A percentile compares a stretch with the other conserved stretches of the same genome.
Conservation (phyloP, 352 stramenopile species). For the Globisporangium cystogenes region DNA sequence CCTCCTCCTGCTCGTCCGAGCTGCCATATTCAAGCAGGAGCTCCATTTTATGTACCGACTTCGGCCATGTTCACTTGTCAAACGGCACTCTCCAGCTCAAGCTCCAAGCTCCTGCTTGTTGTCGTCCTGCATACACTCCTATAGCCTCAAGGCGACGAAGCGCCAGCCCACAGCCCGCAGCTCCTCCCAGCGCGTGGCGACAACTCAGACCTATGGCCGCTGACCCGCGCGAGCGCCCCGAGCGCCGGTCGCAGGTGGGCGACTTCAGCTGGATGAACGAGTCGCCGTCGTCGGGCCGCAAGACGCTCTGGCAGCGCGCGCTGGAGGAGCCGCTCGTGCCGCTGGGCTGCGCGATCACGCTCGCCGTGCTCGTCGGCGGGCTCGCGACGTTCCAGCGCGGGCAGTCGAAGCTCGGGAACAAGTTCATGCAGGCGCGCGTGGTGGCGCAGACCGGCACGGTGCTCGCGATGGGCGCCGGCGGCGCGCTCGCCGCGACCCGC, state of each 20-base stretch:
- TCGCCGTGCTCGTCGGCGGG: conserved; percentile 56
- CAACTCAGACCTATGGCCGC: too few species aligned
- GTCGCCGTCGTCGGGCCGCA: conserved; percentile 32
- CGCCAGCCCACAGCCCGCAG: not conserved
- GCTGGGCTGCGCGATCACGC: conserved; percentile 57
- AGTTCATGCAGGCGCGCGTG: conserved; percentile 82
- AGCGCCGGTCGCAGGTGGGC: conserved; percentile 17
- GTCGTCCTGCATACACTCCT: too few species aligned
- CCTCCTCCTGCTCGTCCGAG: not conserved
- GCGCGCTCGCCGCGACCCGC: conserved; percentile 32
- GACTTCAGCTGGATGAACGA: conserved; percentile 72
- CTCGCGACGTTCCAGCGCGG: conserved; percentile 66
- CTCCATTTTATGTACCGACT: conserved; percentile 8
- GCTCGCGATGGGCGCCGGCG: conserved; percentile 51
- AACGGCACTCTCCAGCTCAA: not conserved
- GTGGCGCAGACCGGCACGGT: conserved; percentile 65
- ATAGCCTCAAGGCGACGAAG: too few species aligned
- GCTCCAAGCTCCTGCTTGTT: not conserved
- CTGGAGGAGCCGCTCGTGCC: conserved; percentile 78
- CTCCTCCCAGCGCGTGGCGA: not conserved
- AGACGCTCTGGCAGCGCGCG: conserved; percentile 56
- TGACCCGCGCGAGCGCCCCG: not conserved
- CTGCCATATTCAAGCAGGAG: conserved; percentile 9
- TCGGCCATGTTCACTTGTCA: too few species aligned
- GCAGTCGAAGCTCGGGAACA: conserved; percentile 71